Evolutionary conservation across 306 rosid species (phyloP).

Genomic region (Styphnolobium japonicum): DNA sequence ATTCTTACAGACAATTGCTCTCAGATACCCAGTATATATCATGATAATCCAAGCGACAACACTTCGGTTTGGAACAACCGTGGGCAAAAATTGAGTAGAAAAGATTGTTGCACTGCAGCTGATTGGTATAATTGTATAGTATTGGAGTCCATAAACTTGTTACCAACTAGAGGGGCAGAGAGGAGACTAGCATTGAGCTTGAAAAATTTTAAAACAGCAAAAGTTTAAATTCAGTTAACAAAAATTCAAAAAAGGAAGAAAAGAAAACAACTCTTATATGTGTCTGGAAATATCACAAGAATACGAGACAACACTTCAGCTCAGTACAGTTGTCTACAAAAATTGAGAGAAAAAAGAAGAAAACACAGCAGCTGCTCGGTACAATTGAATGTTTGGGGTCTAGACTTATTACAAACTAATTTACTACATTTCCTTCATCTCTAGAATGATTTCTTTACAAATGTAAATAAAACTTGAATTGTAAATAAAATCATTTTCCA

Average conservation of each 20-base stretch:
- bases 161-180: background rate
- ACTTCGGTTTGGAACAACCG: background rate
- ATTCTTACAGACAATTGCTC: background rate
- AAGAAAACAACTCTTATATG: background rate
- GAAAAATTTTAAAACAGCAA: background rate
- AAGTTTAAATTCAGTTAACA: background rate
- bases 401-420: constrained; percentile 28
- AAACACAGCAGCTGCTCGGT: constrained; percentile 5
- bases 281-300: constrained; percentile 13
- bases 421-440: constrained; percentile 17
- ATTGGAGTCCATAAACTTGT: background rate
- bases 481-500: constrained; percentile 1
- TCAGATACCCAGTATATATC: background rate
- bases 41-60: too few species aligned
- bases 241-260: background rate
- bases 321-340: constrained; percentile 6
- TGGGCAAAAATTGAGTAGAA: background rate
- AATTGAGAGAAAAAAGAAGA: background rate
- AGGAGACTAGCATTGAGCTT: background rate
- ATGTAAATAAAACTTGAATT: constrained; percentile 1
- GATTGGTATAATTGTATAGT: background rate
- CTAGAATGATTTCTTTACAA: constrained; percentile 37
- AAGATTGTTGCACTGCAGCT: background rate
- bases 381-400: constrained; percentile 14
- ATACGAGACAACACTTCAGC: constrained; percentile 12